phyloP scores from a whole-genome alignment of 257 asterid species.

The Solanum corneliomulleri region DNA sequence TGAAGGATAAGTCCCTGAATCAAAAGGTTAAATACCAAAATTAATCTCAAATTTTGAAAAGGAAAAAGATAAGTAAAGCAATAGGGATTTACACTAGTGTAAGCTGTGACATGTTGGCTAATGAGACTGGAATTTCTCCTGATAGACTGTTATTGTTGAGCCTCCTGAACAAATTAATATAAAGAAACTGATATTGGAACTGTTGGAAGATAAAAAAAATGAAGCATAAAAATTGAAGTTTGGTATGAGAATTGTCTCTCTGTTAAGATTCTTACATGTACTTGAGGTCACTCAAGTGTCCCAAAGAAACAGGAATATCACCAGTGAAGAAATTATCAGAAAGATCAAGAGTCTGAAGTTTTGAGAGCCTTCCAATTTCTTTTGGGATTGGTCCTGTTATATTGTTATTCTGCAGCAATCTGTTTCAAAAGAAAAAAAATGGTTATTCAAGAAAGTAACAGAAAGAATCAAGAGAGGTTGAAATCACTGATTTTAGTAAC shows the following conservation, averaged over 20 bases:
- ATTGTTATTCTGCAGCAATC: slow-evolving; percentile 83
- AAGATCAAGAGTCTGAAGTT: slow-evolving; percentile 87
- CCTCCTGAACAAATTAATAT: slow-evolving; percentile 41
- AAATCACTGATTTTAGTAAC: slow-evolving; percentile 3
- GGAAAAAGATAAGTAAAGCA: neutral
- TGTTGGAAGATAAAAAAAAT: neutral
- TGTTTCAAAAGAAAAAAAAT: slow-evolving; percentile 12
- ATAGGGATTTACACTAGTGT: slow-evolving; percentile 57
- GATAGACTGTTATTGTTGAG: slow-evolving; percentile 79
- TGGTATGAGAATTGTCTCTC: neutral
- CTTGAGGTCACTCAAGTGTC: slow-evolving; percentile 45
- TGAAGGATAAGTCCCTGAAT: slow-evolving; percentile 86
- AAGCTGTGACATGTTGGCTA: slow-evolving; percentile 65
- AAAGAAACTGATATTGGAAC: neutral
- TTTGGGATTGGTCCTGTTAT: slow-evolving; percentile 68
- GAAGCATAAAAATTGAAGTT: neutral
- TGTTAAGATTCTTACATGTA: slow-evolving; percentile 55
- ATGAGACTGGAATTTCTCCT: slow-evolving; percentile 65
- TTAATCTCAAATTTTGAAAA: neutral
- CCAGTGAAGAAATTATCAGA: slow-evolving; percentile 65
- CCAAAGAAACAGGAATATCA: slow-evolving; percentile 56
- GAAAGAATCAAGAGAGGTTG: neutral
- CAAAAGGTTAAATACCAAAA: neutral
- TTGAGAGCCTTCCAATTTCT: slow-evolving; percentile 63
- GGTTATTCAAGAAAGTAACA: neutral